phyloP scores from a whole-genome alignment of 2,329 filamentous ascomycete genomes.

The Pseudocercospora ulei region DNA sequence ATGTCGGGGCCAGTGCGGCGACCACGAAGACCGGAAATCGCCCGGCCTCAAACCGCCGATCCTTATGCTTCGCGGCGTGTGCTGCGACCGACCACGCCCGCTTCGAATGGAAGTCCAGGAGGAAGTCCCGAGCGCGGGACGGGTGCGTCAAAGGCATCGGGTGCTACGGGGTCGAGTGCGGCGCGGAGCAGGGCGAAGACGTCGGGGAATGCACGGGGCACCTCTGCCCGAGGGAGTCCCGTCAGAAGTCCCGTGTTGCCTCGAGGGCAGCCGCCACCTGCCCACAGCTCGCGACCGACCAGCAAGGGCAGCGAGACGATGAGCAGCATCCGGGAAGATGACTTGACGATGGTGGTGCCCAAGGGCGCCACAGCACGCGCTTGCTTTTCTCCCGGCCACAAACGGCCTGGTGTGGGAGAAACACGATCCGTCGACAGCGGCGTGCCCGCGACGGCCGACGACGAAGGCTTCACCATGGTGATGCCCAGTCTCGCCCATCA shows the following conservation, averaged over 20 bases:
- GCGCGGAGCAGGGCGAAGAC: constrained; percentile 27
- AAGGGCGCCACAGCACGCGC: constrained; percentile 30
- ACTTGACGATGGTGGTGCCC: constrained; percentile 43
- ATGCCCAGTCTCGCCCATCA: constrained; percentile 36
- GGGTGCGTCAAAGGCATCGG: constrained; percentile 27
- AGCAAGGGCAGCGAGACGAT: constrained; percentile 32
- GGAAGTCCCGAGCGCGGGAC: constrained; percentile 38
- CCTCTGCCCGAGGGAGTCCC: constrained; percentile 31
- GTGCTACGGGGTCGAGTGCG: constrained; percentile 23
- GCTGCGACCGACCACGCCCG: constrained; percentile 40
- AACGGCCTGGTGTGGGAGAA: constrained; percentile 36
- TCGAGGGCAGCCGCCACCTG: constrained; percentile 20
- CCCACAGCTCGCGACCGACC: constrained; percentile 26
- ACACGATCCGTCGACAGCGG: constrained; percentile 37
- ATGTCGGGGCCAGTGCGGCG: constrained; percentile 53
- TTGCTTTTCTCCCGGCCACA: constrained; percentile 31
- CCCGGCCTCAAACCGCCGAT: constrained; percentile 47
- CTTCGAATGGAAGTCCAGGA: constrained; percentile 37
- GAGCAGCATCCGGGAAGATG: constrained; percentile 35
- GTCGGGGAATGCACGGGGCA: constrained; percentile 12
- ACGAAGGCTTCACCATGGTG: constrained; percentile 45
- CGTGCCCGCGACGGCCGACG: constrained; percentile 35
- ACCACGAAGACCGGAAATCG: constrained; percentile 41
- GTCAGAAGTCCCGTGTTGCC: constrained; percentile 26
- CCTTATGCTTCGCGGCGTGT: constrained; percentile 40